Conservation (phyloP, 441 rosid species). For the Gossypium lobatum region DNA sequence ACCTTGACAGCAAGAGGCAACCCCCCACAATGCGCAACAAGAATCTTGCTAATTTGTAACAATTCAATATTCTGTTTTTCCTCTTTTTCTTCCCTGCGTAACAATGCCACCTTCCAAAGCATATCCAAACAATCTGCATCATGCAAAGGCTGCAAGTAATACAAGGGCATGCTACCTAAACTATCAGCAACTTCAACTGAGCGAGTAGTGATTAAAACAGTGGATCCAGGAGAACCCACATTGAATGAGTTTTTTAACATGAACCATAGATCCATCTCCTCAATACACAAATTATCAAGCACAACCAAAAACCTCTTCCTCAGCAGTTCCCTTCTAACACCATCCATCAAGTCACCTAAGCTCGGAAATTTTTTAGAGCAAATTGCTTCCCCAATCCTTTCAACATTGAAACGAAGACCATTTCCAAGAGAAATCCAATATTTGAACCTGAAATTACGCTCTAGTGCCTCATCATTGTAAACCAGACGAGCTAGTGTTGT, state of each 20-base stretch:
- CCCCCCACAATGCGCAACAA: constrained; percentile 7
- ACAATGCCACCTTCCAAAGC: constrained; percentile 3
- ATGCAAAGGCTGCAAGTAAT: constrained; percentile 3
- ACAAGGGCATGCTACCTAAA: neutral
- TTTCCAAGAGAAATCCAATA: constrained; percentile 2
- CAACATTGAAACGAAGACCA: neutral
- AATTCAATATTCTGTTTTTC: neutral
- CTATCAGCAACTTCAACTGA: neutral
- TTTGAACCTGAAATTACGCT: neutral
- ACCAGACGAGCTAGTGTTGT: constrained; percentile 11
- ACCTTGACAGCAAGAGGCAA: constrained; percentile 12
- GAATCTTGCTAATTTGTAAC: neutral
- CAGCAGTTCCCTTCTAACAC: neutral
- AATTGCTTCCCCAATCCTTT: constrained; percentile 5
- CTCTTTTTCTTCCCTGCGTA: neutral
- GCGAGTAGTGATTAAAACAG: constrained; percentile 6
- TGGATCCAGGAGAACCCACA: constrained; percentile 6
- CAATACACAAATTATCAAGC: constrained; percentile 27
- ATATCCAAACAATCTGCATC: constrained; percentile 10
- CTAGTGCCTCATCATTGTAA: constrained; percentile 2
- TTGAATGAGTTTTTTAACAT: neutral
- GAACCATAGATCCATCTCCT: constrained; percentile 1
- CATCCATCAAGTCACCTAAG: neutral
- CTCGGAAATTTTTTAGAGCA: neutral
- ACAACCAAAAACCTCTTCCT: constrained; percentile 16